Percentiles rank a stretch among this genome's conserved stretches.
These are phyloP conservation scores for Aegilops tauschii DNA, from an alignment of 176 grass and related monocot genomes.

Conservation along the genomic window DNA sequence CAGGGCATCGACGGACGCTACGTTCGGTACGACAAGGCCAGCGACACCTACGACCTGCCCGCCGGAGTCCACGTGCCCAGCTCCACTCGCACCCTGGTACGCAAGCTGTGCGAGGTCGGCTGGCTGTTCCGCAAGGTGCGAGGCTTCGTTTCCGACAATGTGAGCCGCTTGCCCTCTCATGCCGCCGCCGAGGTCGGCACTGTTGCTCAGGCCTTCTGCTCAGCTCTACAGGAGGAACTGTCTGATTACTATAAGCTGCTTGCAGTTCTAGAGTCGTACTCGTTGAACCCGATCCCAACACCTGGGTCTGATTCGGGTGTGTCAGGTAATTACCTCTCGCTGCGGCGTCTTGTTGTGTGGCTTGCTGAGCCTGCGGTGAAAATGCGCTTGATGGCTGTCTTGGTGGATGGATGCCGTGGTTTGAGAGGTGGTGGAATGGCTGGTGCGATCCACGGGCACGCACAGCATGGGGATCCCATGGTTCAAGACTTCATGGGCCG, in stretches of 20 bases:
- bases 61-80: constrained; percentile 70
- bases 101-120: constrained; percentile 87
- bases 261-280: constrained; percentile 75
- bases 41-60: constrained; percentile 73
- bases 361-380: constrained; percentile 76
- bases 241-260: constrained; percentile 90
- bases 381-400: constrained; percentile 91
- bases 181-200: constrained; percentile 63
- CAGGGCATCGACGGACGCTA: constrained; percentile 94
- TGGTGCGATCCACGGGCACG: constrained; percentile 70
- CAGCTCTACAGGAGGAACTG: constrained; percentile 83
- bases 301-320: constrained; percentile 70
- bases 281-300: constrained; percentile 62
- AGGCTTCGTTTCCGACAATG: constrained; percentile 66
- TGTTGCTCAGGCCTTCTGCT: constrained; percentile 82
- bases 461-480: constrained; percentile 87
- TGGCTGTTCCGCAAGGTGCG: constrained; percentile 88
- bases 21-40: constrained; percentile 57
- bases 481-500: constrained; percentile 86
- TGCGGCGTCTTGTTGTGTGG: constrained; percentile 79
- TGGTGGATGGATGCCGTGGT: constrained; percentile 64
- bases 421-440: constrained; percentile 84
- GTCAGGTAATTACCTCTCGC: constrained; percentile 77
- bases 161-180: constrained; percentile 46
- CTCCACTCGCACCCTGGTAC: constrained; percentile 79